phyloP scores from a whole-genome alignment of 2,329 filamentous ascomycete genomes.

The Orbilia oligospora region DNA sequence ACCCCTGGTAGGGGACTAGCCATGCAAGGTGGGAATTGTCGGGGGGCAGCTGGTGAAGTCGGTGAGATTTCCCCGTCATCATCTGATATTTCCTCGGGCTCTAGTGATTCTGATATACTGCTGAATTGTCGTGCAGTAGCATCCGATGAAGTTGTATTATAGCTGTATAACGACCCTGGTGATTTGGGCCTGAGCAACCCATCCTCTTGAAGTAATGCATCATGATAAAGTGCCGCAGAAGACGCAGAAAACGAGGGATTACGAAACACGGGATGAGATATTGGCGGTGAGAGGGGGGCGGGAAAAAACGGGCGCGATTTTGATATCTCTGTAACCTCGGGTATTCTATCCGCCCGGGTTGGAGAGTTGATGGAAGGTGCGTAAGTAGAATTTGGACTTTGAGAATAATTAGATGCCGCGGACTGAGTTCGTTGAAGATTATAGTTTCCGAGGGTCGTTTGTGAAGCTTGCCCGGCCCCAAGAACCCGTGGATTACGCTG shows the following conservation, averaged over 20 bases:
- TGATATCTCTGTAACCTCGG: constrained; percentile 59
- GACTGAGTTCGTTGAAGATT: constrained; percentile 58
- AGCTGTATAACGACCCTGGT: constrained; percentile 51
- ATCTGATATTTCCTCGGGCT: constrained; percentile 56
- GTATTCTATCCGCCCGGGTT: constrained; percentile 54
- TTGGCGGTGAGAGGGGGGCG: constrained; percentile 58
- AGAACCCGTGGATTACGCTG: constrained; percentile 59
- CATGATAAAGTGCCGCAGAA: constrained; percentile 57
- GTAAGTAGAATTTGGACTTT: constrained; percentile 37
- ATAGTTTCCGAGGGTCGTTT: constrained; percentile 42
- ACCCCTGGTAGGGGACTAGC: constrained; percentile 56
- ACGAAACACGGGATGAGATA: constrained; percentile 59
- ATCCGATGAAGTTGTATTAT: constrained; percentile 50
- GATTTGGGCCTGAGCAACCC: constrained; percentile 47
- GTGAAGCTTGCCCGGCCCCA: constrained; percentile 53
- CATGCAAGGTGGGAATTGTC: constrained; percentile 60
- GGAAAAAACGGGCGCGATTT: constrained; percentile 59
- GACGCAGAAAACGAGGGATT: constrained; percentile 61
- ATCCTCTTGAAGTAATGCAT: constrained; percentile 58
- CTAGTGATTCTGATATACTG: constrained; percentile 52
- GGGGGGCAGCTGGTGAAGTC: constrained; percentile 54
- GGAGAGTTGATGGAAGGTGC: constrained; percentile 48
- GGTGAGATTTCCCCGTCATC: constrained; percentile 60
- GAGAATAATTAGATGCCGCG: constrained; percentile 49
- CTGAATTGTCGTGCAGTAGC: constrained; percentile 41